Evolutionary conservation across 1,284 basidiomycete species (phyloP).

Genomic region (Marasmius fiardii): DNA sequence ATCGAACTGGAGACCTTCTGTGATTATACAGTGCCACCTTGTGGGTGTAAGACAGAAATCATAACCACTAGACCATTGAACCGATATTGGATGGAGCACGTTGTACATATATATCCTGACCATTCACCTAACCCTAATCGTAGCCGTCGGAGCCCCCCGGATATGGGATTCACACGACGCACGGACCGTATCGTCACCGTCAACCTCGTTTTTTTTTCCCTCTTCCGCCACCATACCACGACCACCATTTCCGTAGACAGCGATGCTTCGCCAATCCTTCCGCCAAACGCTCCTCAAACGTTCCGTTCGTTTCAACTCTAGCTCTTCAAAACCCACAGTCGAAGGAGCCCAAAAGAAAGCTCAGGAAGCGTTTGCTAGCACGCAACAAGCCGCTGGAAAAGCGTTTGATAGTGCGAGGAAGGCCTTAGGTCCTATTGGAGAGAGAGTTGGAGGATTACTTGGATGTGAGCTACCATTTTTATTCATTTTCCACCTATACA

Average conservation of each 20-base stretch:
- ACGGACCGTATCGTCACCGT: neutral
- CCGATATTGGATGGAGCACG: neutral
- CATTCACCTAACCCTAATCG: neutral
- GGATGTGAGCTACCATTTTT: constrained; percentile 50
- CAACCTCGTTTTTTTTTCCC: neutral
- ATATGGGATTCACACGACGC: neutral
- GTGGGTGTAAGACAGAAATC: constrained; percentile 52
- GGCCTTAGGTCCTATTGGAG: constrained; percentile 55
- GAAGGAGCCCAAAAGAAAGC: constrained; percentile 62
- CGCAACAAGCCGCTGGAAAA: constrained; percentile 55
- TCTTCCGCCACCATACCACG: neutral
- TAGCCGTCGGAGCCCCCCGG: neutral
- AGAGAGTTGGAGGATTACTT: constrained; percentile 56
- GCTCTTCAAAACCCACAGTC: constrained; percentile 10
- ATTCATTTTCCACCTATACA: neutral
- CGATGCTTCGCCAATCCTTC: constrained; percentile 5
- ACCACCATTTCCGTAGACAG: neutral
- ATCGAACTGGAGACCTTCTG: constrained; percentile 65
- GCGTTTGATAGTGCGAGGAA: constrained; percentile 51
- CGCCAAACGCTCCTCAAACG: constrained; percentile 7
- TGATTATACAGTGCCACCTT: constrained; percentile 21
- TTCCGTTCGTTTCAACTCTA: constrained; percentile 6
- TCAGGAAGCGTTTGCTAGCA: constrained; percentile 57
- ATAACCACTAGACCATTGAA: constrained; percentile 46
- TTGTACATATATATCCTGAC: neutral